These are phyloP conservation scores for Vanrija sp. DNA, from an alignment of 1,284 basidiomycete genomes.

Conservation along the genomic window DNA sequence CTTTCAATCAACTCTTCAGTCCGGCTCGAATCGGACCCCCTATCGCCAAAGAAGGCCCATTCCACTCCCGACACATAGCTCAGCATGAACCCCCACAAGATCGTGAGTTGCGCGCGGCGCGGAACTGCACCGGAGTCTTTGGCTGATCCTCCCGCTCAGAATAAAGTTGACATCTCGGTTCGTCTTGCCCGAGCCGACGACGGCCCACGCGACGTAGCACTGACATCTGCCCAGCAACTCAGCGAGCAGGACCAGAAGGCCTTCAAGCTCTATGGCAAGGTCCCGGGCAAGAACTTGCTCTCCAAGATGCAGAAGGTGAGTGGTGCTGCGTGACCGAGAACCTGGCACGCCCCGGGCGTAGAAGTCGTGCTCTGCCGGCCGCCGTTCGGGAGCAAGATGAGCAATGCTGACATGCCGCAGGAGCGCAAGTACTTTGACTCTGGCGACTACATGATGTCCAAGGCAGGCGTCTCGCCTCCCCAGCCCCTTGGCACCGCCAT, in stretches of 20 bases:
- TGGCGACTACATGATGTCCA: conserved; percentile 92
- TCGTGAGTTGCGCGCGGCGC: conserved; percentile 29
- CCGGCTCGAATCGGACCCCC: background rate
- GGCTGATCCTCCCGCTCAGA: conserved; percentile 23
- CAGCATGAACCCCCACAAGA: conserved; percentile 47
- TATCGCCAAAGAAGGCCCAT: background rate
- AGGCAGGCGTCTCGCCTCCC: conserved; percentile 82
- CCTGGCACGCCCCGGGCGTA: background rate
- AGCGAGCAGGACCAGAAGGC: conserved; percentile 89
- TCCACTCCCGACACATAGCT: background rate
- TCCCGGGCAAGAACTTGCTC: conserved; percentile 86
- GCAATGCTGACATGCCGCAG: conserved; percentile 49
- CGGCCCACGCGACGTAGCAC: background rate
- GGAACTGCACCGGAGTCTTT: background rate
- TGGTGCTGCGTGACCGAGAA: conserved; percentile 2
- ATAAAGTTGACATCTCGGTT: conserved; percentile 49
- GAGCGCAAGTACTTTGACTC: conserved; percentile 98
- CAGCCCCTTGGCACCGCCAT: conserved; percentile 88
- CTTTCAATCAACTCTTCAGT: too few species aligned
- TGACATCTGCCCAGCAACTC: conserved; percentile 59
- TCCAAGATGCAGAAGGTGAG: conserved; percentile 90
- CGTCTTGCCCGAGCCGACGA: conserved; percentile 8
- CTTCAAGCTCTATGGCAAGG: conserved; percentile 89
- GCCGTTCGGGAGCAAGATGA: conserved; percentile 6
- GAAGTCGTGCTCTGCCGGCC: background rate